Conservation (phyloP, 2,329 filamentous ascomycete genomes). For the Sclerotinia nivalis region DNA sequence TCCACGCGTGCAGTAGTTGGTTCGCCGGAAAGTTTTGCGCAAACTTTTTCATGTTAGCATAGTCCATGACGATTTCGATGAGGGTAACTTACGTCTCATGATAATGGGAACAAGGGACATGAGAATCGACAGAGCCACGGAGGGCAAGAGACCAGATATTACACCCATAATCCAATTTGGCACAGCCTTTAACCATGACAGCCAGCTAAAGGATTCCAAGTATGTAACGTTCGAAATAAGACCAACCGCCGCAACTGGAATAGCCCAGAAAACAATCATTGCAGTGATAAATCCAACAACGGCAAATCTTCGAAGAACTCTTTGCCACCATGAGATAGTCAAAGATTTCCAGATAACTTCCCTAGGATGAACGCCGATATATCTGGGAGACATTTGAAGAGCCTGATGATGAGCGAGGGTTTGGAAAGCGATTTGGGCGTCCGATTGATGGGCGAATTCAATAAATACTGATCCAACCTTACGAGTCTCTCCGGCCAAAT, state of each 20-base stretch:
- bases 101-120: slow-evolving; percentile 85
- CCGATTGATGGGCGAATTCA: slow-evolving; percentile 79
- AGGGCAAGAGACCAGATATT: slow-evolving; percentile 80
- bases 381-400: slow-evolving; percentile 78
- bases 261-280: slow-evolving; percentile 84
- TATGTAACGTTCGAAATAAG: slow-evolving; percentile 80
- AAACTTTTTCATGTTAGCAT: slow-evolving; percentile 50
- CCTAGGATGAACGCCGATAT: slow-evolving; percentile 76
- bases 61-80: too few relatives aligned
- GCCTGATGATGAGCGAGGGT: slow-evolving; percentile 83
- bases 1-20: slow-evolving; percentile 80
- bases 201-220: slow-evolving; percentile 65
- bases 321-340: slow-evolving; percentile 82
- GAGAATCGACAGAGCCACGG: slow-evolving; percentile 74
- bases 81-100: slow-evolving; percentile 63
- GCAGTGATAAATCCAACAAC: slow-evolving; percentile 72
- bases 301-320: slow-evolving; percentile 68
- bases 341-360: slow-evolving; percentile 90
- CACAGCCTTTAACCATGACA: slow-evolving; percentile 71
- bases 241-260: slow-evolving; percentile 76
- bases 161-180: slow-evolving; percentile 75
- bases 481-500: slow-evolving; percentile 64
- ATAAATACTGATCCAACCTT: slow-evolving; percentile 74
- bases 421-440: slow-evolving; percentile 85
- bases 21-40: slow-evolving; percentile 77